Evolutionary conservation across 495 filamentous ascomycete species (phyloP).

Genomic region (Recurvomyces mirabilis): DNA sequence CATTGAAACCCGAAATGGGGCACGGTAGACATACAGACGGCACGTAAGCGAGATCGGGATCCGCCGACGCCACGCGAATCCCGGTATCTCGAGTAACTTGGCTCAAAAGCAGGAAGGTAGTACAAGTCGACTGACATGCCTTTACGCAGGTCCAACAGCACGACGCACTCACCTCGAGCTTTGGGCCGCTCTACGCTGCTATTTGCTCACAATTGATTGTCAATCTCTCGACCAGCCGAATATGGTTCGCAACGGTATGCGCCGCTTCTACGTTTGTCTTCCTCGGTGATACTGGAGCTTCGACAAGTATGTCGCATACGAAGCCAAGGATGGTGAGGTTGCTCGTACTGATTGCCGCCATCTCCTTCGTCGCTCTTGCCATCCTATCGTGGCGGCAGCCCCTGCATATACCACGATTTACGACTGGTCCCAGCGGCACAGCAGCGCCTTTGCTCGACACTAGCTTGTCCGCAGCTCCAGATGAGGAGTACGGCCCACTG

Average conservation of each 20-base stretch:
- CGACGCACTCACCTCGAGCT: slow-evolving; percentile 11
- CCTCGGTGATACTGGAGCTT: slow-evolving; percentile 7
- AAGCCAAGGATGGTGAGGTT: slow-evolving; percentile 9
- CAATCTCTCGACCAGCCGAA: slow-evolving; percentile 6
- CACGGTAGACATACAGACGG: background rate
- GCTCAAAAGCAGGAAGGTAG: no score
- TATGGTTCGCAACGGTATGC: slow-evolving; percentile 21
- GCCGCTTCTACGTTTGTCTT: slow-evolving; percentile 7
- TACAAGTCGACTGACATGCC: background rate
- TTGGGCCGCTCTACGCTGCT: slow-evolving; percentile 14
- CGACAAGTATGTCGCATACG: slow-evolving; percentile 1
- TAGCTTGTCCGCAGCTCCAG: background rate
- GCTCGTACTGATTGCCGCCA: slow-evolving; percentile 13
- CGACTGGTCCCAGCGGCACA: background rate
- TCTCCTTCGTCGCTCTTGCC: slow-evolving; percentile 14
- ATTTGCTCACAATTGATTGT: slow-evolving; percentile 14
- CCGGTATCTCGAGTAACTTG: background rate
- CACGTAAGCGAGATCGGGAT: background rate
- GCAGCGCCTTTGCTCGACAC: background rate
- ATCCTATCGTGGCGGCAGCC: slow-evolving; percentile 10
- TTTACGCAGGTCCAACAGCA: slow-evolving; percentile 13
- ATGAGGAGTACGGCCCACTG: slow-evolving; percentile 18
- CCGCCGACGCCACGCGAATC: background rate
- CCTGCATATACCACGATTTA: background rate
- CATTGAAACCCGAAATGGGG: no score